Evolutionary conservation across 1,284 basidiomycete species (phyloP).

Genomic region (Sphaerobolus stellatus): DNA sequence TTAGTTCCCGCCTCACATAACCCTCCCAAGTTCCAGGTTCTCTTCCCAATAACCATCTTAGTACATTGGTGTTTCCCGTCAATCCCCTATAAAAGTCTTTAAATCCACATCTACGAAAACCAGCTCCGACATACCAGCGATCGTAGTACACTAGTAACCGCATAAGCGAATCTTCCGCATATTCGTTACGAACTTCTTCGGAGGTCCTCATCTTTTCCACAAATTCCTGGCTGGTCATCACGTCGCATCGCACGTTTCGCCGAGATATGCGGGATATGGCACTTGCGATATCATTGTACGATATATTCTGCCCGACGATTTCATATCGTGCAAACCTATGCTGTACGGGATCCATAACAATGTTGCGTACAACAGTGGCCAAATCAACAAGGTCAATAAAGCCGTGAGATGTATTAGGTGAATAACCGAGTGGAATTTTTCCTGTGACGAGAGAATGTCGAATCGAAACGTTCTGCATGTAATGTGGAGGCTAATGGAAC

Average conservation of each 20-base stretch:
- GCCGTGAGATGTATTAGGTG: constrained; percentile 26
- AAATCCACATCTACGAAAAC: not conserved
- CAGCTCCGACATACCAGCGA: constrained; percentile 22
- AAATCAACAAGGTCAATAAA: constrained; percentile 34
- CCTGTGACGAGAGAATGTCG: constrained; percentile 14
- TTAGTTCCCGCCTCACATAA: no score
- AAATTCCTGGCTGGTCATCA: not conserved
- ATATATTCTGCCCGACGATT: constrained; percentile 30
- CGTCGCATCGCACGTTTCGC: constrained; percentile 16
- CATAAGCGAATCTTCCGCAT: constrained; percentile 24
- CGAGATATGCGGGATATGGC: constrained; percentile 19
- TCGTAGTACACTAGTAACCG: constrained; percentile 36
- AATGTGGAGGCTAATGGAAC: constrained; percentile 27
- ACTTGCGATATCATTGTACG: constrained; percentile 27
- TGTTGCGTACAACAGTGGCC: constrained; percentile 24
- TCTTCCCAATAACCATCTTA: constrained; percentile 32
- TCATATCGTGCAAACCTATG: constrained; percentile 34
- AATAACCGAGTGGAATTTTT: constrained; percentile 22
- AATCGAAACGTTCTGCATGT: constrained; percentile 34
- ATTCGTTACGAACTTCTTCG: constrained; percentile 14
- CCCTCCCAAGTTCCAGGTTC: constrained; percentile 24
- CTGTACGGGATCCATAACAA: constrained; percentile 26
- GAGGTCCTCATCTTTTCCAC: constrained; percentile 6
- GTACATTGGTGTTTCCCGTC: constrained; percentile 30
- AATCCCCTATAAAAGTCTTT: constrained; percentile 26